A percentile compares a stretch with the other conserved stretches of the same genome.
These are phyloP conservation scores for Syzygium grande DNA, from an alignment of 345 rosid genomes.

Conservation along the genomic window DNA sequence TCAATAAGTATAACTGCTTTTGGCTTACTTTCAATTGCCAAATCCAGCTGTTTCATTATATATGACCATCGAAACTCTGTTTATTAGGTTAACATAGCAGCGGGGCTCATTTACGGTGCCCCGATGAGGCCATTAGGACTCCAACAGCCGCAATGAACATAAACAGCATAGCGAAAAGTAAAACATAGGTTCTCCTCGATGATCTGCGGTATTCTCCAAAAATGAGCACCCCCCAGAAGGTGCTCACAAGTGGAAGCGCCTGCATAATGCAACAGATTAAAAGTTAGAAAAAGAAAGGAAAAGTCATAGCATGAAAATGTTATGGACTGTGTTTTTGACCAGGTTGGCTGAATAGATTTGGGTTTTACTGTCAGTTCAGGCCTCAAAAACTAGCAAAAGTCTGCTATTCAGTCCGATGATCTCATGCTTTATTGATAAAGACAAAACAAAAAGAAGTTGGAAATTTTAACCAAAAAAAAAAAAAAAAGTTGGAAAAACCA, in stretches of 20 bases:
- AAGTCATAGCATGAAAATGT: not conserved
- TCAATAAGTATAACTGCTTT: not conserved
- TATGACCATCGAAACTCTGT: not conserved
- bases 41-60: not conserved
- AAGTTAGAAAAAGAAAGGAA: not conserved
- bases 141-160: conserved; percentile 78
- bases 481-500: not conserved
- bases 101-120: conserved; percentile 42
- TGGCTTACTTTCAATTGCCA: not conserved
- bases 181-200: conserved; percentile 49
- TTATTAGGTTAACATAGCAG: not conserved
- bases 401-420: not conserved
- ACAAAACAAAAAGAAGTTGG: not conserved
- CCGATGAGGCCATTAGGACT: conserved; percentile 76
- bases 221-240: conserved; percentile 75
- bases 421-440: not conserved
- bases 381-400: not conserved
- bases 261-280: conserved; percentile 16
- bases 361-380: not conserved
- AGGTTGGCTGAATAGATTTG: not conserved
- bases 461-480: no score
- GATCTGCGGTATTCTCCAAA: conserved; percentile 87
- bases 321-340: not conserved
- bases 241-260: conserved; percentile 92
- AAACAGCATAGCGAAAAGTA: conserved; percentile 52